These are phyloP conservation scores for Telopea speciosissima DNA, from an alignment of 177 flowering plant species.

Conservation along the genomic window DNA sequence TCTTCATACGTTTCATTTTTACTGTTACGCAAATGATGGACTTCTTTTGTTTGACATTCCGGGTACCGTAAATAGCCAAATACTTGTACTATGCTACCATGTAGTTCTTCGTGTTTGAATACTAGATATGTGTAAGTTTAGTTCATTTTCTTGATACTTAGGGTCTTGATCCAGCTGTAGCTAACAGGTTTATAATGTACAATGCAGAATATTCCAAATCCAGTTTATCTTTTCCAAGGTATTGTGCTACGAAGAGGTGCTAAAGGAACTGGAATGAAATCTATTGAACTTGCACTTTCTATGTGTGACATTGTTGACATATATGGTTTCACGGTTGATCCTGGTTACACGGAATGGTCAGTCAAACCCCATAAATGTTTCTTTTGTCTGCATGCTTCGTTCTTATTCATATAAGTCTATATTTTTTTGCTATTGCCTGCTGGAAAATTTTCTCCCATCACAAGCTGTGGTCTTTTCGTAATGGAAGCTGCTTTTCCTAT, in stretches of 20 bases:
- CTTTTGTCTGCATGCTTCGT: neutral
- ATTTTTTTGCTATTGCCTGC: neutral
- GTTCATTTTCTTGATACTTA: neutral
- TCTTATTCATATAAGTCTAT: neutral
- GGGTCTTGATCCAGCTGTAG: neutral
- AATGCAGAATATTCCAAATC: conserved; percentile 78
- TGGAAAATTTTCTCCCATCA: too few relatives aligned
- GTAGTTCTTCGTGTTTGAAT: too few relatives aligned
- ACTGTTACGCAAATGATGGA: neutral
- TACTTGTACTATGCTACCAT: neutral
- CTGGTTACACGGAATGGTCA: conserved; percentile 98
- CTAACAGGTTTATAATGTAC: conserved; percentile 7
- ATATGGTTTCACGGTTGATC: conserved; percentile 98
- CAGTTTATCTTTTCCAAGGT: conserved; percentile 98
- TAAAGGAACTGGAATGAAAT: conserved; percentile 99
- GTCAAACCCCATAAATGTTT: conserved; percentile 15
- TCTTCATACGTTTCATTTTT: too few relatives aligned
- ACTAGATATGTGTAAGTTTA: neutral
- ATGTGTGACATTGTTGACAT: conserved; percentile 97
- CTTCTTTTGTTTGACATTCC: neutral
- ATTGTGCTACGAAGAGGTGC: conserved; percentile 98
- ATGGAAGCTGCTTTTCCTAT: too few relatives aligned
- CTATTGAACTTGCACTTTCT: conserved; percentile 92
- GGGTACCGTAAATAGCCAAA: neutral
- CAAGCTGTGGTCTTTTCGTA: too few relatives aligned